Percentiles rank a stretch among this genome's conserved stretches.
These are phyloP conservation scores for Sordariomycetes sp. DNA, from an alignment of 2,329 filamentous ascomycete genomes.

Conservation along the genomic window DNA sequence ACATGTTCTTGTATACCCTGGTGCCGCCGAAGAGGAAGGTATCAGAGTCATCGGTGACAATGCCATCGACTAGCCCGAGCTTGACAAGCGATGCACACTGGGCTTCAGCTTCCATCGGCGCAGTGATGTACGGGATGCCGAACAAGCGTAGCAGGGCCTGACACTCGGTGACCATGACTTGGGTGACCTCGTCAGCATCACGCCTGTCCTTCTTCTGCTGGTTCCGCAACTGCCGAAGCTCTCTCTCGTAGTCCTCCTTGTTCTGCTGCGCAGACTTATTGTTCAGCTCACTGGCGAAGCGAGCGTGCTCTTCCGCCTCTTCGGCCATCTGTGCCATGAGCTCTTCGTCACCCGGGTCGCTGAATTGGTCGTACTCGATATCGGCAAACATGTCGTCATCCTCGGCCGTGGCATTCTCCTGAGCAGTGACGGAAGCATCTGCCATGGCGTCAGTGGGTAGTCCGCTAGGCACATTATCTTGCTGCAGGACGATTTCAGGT, in stretches of 20 bases:
- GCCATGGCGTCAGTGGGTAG: background rate
- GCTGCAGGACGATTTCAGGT: background rate
- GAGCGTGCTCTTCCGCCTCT: conserved; percentile 88
- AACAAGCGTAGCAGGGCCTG: conserved; percentile 85
- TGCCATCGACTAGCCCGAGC: conserved; percentile 86
- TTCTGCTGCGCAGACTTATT: conserved; percentile 62
- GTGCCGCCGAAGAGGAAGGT: conserved; percentile 96
- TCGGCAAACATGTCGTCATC: conserved; percentile 35
- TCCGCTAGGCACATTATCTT: background rate
- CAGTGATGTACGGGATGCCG: conserved; percentile 91
- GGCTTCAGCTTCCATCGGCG: conserved; percentile 97
- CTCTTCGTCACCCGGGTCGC: conserved; percentile 87
- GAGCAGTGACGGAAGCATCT: background rate
- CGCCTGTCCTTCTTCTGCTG: conserved; percentile 95
- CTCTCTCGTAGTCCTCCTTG: conserved; percentile 72
- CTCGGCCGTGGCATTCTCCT: conserved; percentile 8
- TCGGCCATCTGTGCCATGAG: conserved; percentile 76
- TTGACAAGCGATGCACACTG: conserved; percentile 88
- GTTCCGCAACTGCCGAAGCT: conserved; percentile 76
- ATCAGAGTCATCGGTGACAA: conserved; percentile 95
- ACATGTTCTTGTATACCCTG: conserved; percentile 98
- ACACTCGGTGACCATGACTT: conserved; percentile 92
- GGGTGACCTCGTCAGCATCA: conserved; percentile 93
- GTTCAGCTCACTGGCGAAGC: conserved; percentile 84
- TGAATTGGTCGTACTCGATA: conserved; percentile 65